Conservation (phyloP, 176 grass and related monocot genomes). For the Sorghum bicolor region DNA sequence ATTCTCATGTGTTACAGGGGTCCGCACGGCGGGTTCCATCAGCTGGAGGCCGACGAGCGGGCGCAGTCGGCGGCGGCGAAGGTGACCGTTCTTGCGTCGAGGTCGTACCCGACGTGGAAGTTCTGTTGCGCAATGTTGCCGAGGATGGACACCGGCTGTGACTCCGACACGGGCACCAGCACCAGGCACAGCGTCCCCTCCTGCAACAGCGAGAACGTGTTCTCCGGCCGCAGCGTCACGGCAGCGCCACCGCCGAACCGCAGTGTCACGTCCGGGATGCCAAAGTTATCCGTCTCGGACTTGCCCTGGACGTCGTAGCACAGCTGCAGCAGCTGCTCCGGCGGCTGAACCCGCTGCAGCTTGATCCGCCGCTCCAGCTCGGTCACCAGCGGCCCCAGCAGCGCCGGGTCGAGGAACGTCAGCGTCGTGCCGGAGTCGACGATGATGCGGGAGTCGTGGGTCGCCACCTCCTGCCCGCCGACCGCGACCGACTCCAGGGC, state of each 20-base stretch:
- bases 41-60: background rate
- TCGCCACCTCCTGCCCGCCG: background rate
- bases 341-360: conserved; percentile 25
- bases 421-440: conserved; percentile 67
- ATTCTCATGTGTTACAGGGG: background rate
- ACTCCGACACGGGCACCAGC: background rate
- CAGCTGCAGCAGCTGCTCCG: conserved; percentile 24
- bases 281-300: background rate
- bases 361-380: conserved; percentile 24
- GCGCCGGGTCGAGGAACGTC: conserved; percentile 27
- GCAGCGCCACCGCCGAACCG: conserved; percentile 31
- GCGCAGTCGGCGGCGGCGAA: conserved; percentile 52
- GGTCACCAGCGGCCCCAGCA: conserved; percentile 21
- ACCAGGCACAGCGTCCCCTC: conserved; percentile 35
- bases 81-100: conserved; percentile 43
- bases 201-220: conserved; percentile 18
- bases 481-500: conserved; percentile 35
- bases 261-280: conserved; percentile 47
- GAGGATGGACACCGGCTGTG: conserved; percentile 29
- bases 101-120: conserved; percentile 57
- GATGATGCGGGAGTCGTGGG: conserved; percentile 18
- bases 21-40: too few species aligned
- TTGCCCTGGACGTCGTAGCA: conserved; percentile 41
- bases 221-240: conserved; percentile 36
- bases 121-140: conserved; percentile 68